Base-by-base conservation (phyloP, 306 rosid species). In the Coriaria nepalensis region DNA sequence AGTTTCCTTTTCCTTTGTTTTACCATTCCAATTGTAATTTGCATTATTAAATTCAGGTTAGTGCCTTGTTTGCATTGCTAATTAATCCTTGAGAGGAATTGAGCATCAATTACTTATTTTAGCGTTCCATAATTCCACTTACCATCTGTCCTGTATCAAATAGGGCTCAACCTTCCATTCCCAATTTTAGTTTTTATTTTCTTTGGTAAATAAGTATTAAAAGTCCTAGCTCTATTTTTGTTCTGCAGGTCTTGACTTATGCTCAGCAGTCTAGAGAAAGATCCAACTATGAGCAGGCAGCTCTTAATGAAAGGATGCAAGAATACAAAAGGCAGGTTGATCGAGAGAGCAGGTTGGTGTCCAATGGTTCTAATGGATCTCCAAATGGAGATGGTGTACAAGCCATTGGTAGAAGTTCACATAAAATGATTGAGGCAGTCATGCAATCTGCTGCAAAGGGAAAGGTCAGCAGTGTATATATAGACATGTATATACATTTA, bases 381-480 rank as follows among this genome's bases (percentile, higher is more conserved):
- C 98, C 98, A 33, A 92, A 92, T 69, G 98, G 98, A 61, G 96
- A 86, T 69, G 98, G 98, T 55, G 79, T 86, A 77, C 98, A 86
- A 80, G 87, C 93, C 57, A 92, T 92, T 48, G 98, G 98, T 66
- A 82, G 98, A 80, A 92, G 98, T 70, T 92, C 98, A 6, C 98
- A 92, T 80, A 92, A 92, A 75, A 86, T 86, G 98, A 92, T 92
- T 62, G 96, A 92, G 68, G 98, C 95, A 10, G 98, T 92, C 43
- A 92, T 92, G 98, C 98, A 92, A 73, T 79, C 92, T 71, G 98
- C 96, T 72, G 83, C 96, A 35, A 92, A 82, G 84, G 98, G 98
- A 71, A 92, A 92, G 96, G 98, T 92, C 15, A 33, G 61, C 8
- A 45, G 45, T 14, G 35, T 42, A 2, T 48, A 9, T 47, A 42